These are phyloP conservation scores for Cryptococcus floricola DNA, from an alignment of 1,284 basidiomycete species.

Conservation along the genomic window DNA sequence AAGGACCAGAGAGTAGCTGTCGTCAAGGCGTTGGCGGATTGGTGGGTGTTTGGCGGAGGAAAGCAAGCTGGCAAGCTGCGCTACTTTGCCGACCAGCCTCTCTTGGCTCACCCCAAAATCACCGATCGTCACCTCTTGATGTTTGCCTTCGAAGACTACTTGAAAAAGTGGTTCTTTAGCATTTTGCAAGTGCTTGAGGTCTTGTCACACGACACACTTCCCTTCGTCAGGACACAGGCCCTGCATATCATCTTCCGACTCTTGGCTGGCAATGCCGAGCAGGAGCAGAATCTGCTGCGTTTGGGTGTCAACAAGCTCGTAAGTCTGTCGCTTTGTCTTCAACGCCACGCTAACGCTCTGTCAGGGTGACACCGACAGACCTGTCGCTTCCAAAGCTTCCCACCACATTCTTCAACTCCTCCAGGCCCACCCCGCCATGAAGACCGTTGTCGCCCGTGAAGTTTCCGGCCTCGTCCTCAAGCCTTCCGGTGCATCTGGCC, in stretches of 20 bases:
- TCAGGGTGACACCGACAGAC: conserved; percentile 83
- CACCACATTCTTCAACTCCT: conserved; percentile 85
- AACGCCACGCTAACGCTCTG: not conserved
- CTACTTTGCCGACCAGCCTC: conserved; percentile 88
- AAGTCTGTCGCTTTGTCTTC: conserved; percentile 31
- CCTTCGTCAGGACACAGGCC: conserved; percentile 81
- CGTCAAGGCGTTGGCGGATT: conserved; percentile 85
- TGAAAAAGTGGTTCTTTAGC: conserved; percentile 95
- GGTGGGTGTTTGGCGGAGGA: conserved; percentile 92
- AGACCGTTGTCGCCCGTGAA: conserved; percentile 82
- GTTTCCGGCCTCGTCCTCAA: conserved; percentile 74
- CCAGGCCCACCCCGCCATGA: conserved; percentile 92
- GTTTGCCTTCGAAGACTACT: conserved; percentile 94
- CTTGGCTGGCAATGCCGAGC: conserved; percentile 86
- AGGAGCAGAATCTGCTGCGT: conserved; percentile 91
- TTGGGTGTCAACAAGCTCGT: conserved; percentile 93
- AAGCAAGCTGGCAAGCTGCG: conserved; percentile 69
- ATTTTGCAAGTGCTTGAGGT: conserved; percentile 87
- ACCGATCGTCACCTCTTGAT: conserved; percentile 72
- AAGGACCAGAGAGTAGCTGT: conserved; percentile 89
- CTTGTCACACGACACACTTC: conserved; percentile 79
- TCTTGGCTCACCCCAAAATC: conserved; percentile 60
- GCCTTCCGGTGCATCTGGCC: conserved; percentile 52
- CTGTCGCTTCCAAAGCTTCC: conserved; percentile 84
- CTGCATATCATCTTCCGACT: conserved; percentile 71